Evolutionary conservation across 2,329 filamentous ascomycete species (phyloP), one percentile per base, ranked within the genome.

Genomic region (Paecilomyces niveus): DNA sequence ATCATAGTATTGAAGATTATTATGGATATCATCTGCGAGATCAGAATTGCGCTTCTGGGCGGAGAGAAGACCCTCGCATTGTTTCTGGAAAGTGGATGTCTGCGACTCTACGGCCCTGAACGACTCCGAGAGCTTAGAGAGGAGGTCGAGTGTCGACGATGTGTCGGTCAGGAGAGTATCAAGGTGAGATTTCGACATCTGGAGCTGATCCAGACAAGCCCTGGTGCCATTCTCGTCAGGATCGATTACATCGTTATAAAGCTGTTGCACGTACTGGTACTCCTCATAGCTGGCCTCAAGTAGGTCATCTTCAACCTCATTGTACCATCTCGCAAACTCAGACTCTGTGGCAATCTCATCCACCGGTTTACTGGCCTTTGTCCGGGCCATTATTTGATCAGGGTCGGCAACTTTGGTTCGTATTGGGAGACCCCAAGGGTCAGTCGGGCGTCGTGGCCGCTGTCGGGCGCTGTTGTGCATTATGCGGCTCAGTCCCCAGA

Each of bases 1-100:
- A 21, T 89, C 85, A 73, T 99, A 99, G 74, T 96, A 97, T 69
- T 92, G 87, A n/a, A 97, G 79, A 66, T 97, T 95, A 24, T 90
- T 89, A 26, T 90, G 88, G 58, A 99, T 88, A 59, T 92, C 88
- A 64, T 95, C 85, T 2, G 92, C 91, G 50, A 99, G 82, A 63
- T 82, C 83, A 61, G 90, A 86, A 49, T 97, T 81, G 24, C 89
- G 85, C 66, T 83, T 85, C 75, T 97, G 92, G 67, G 96, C 92
- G 1, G 84, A 80, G 31, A 97, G 78, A 2, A 99, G 81, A 58
- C 90, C 89, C 70, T 97, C 91, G 74, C 94, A 99, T 74, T 96
- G 92, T 53, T 88, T 85, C 71, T 92, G 90, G 77, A 99, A 97
- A 13, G 89, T 88, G n/a, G 89, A 90, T 0, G 94, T 99, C 76